phyloP scores from a whole-genome alignment of 805 yeast species.

The Lachancea cidri region DNA sequence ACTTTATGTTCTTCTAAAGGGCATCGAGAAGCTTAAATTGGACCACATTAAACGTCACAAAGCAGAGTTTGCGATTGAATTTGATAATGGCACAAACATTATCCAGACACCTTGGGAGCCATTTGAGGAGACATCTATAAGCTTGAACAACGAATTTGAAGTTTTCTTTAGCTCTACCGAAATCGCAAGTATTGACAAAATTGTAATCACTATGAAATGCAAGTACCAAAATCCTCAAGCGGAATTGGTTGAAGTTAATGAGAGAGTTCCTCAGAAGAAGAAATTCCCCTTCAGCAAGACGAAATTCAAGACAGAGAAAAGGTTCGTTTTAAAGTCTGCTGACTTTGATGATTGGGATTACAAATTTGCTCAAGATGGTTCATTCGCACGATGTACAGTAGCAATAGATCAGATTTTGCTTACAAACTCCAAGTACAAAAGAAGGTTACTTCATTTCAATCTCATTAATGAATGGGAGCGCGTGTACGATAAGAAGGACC shows the following conservation, averaged over 20 bases:
- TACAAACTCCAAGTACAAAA: conserved; percentile 11
- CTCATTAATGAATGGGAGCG: conserved; percentile 71
- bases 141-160: conserved; percentile 74
- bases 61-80: conserved; percentile 46
- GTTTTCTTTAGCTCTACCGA: conserved; percentile 41
- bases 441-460: conserved; percentile 9
- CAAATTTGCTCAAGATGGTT: conserved; percentile 77
- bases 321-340: conserved; percentile 46
- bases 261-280: conserved; percentile 45
- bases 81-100: conserved; percentile 79
- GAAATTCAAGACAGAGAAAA: conserved; percentile 36
- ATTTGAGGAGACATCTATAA: conserved; percentile 27
- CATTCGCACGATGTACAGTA: conserved; percentile 76
- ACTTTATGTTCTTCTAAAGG: conserved; percentile 47
- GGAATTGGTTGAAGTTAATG: conserved; percentile 54
- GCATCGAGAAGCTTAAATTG: conserved; percentile 42
- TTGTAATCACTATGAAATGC: conserved; percentile 70
- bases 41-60: conserved; percentile 42
- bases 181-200: conserved; percentile 40
- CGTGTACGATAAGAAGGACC: conserved; percentile 8
- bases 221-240: conserved; percentile 43
- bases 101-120: conserved; percentile 54
- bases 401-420: conserved; percentile 28
- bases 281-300: conserved; percentile 28
- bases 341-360: conserved; percentile 54